A percentile compares a stretch with the other conserved stretches of the same genome.
Conservation (phyloP, 1,284 basidiomycete species). For the Cutaneotrichosporon spelunceum region DNA sequence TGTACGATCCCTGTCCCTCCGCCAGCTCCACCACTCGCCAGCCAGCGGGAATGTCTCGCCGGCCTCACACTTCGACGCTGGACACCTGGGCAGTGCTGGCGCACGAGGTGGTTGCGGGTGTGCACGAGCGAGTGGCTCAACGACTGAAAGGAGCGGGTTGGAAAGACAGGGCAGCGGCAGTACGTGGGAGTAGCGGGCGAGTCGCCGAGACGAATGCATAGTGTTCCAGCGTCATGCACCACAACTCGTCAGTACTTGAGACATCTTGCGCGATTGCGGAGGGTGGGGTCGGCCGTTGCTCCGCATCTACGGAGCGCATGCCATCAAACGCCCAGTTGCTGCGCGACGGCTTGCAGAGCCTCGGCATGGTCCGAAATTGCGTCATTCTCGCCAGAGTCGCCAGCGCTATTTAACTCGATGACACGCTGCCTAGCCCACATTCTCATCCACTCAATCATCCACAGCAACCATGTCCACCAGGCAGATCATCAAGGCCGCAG, state of each 20-base stretch:
- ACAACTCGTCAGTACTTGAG: not conserved
- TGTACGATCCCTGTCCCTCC: constrained; percentile 16
- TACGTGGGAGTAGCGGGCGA: too few relatives aligned
- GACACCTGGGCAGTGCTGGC: constrained; percentile 13
- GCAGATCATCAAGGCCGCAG: constrained; percentile 5
- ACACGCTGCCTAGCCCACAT: not conserved
- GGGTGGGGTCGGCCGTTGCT: too few relatives aligned
- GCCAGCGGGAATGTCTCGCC: too few relatives aligned
- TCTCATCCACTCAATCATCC: not conserved
- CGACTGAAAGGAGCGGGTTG: constrained; percentile 13
- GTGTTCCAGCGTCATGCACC: not conserved
- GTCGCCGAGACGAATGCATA: not conserved
- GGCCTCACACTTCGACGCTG: too few relatives aligned
- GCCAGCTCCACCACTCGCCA: constrained; percentile 12
- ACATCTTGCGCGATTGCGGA: too few relatives aligned
- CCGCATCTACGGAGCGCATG: too few relatives aligned
- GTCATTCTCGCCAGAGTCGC: not conserved
- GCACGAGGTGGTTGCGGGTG: constrained; percentile 6
- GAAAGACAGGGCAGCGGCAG: constrained; percentile 7
- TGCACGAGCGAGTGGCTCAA: constrained; percentile 11
- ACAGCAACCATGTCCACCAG: not conserved
- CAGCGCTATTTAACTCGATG: not conserved
- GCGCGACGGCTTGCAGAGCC: not conserved
- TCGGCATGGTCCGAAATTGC: not conserved
- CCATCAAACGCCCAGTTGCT: too few relatives aligned